Base-by-base conservation (phyloP, 352 stramenopile genomes). In the Phytophthora colocasiae region DNA sequence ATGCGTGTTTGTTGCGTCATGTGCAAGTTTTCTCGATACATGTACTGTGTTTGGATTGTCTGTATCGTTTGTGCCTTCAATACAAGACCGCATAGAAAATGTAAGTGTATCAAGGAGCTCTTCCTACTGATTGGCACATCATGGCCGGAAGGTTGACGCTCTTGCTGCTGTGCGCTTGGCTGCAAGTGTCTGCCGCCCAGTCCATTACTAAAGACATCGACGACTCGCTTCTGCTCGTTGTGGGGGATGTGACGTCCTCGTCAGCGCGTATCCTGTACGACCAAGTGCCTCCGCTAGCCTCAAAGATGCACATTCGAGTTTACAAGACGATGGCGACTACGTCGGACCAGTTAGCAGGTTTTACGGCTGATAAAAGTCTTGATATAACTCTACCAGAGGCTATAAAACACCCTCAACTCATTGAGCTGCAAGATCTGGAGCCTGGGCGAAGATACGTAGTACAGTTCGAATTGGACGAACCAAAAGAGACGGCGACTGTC, bases 201-300 rank as follows among this genome's bases (percentile, higher is more conserved):
- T 17, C 44, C 29, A 48, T 58, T 17, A 58, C 66, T 22, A 43
- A 38, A 46, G n/a, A 26, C 12, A 29, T 74, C 12, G 17, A 58
- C 19, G 60, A 74, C 26, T 44, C 69, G 3, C 61, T 89, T 44
- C 44, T 92, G 27, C 38, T 91, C 32, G 58, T 85, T 12, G 73
- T 91, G 27, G 83, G 83, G 17, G 66, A 85, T 36, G 83, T 92
- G 34, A 66, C 71, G 14, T 26, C 71, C 12, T 74, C 77, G 1
- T 64, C 50, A 8, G 81, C 80, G 27, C 79, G 81, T 36, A 71
- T 90, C 36, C 63, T 90, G 40, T 80, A 71, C n/a, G 81, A 90
- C 27, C 63, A 62, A 36, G 47, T 67, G 31, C 59, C 54, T 8
- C 6, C n/a, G 7, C 41, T 53, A 6, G 26, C 45, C 9, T 31